Evolutionary conservation across 2,329 filamentous ascomycete species (phyloP).

Genomic region (Iodosphaeria phyllophila): DNA sequence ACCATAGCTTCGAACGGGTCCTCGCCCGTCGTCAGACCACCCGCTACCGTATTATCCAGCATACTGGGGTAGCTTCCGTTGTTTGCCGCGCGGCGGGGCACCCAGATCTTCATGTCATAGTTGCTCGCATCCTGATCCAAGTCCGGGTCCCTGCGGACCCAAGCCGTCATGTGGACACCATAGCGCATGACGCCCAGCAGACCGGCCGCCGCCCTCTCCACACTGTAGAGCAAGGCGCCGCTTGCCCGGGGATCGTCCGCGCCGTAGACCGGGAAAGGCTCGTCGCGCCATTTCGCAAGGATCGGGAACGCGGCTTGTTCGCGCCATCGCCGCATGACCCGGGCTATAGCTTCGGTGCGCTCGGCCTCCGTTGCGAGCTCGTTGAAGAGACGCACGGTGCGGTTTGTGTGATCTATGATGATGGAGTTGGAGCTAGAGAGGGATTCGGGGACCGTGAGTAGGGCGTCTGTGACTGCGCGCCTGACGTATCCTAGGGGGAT

Average conservation of each 20-base stretch:
- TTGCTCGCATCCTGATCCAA: slow-evolving; percentile 17
- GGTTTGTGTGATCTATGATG: slow-evolving; percentile 33
- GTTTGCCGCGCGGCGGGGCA: slow-evolving; percentile 52
- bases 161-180: slow-evolving; percentile 68
- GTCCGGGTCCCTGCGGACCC: slow-evolving; percentile 19
- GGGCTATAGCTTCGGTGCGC: slow-evolving; percentile 36
- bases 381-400: slow-evolving; percentile 47
- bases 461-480: slow-evolving; percentile 23
- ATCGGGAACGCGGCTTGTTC: slow-evolving; percentile 54
- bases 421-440: slow-evolving; percentile 42
- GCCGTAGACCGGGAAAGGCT: slow-evolving; percentile 63
- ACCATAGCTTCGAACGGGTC: slow-evolving; percentile 64
- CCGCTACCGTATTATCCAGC: slow-evolving; percentile 85
- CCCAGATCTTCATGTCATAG: slow-evolving; percentile 58
- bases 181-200: slow-evolving; percentile 63
- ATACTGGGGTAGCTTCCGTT: slow-evolving; percentile 87
- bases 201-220: slow-evolving; percentile 58
- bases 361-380: slow-evolving; percentile 36
- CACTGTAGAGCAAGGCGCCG: slow-evolving; percentile 45
- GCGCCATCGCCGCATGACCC: slow-evolving; percentile 49
- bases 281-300: slow-evolving; percentile 61
- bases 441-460: slow-evolving; percentile 25
- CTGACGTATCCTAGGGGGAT: slow-evolving; percentile 9
- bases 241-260: slow-evolving; percentile 27
- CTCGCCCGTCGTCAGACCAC: slow-evolving; percentile 66